Evolutionary conservation across 768 basidiomycete genomes (phyloP).

Genomic region (Leccinum disarticulatum): DNA sequence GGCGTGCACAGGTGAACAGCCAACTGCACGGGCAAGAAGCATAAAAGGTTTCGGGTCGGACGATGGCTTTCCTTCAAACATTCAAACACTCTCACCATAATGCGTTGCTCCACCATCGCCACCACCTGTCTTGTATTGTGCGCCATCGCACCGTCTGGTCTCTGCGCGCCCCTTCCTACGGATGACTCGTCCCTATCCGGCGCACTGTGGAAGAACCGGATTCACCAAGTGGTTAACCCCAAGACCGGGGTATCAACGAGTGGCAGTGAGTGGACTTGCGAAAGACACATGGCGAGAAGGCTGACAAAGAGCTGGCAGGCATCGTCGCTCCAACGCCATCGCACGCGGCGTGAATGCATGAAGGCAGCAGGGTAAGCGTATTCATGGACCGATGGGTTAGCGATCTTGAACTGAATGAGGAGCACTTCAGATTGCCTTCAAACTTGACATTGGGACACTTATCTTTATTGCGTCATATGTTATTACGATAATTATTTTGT

Average conservation of each 20-base stretch:
- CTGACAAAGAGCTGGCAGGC: slow-evolving; percentile 5
- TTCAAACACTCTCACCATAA: slow-evolving; percentile 12
- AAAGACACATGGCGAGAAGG: not conserved
- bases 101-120: slow-evolving; percentile 13
- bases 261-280: slow-evolving; percentile 9
- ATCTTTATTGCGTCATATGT: not conserved
- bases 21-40: not conserved
- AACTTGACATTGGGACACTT: not conserved
- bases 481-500: not conserved
- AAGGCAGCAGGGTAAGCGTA: not conserved
- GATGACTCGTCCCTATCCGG: slow-evolving; percentile 2
- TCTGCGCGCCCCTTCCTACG: slow-evolving; percentile 15
- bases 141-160: slow-evolving; percentile 13
- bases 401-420: not conserved
- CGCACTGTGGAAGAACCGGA: slow-evolving; percentile 18
- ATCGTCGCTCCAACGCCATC: not conserved
- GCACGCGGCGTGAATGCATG: not conserved
- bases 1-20: slow-evolving; percentile 13
- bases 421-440: not conserved
- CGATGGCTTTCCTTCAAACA: slow-evolving; percentile 1
- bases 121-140: slow-evolving; percentile 15
- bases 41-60: slow-evolving; percentile 13
- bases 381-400: not conserved
- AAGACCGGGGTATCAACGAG: not conserved
- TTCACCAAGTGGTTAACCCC: slow-evolving; percentile 23